Evolutionary conservation across 2,329 filamentous ascomycete species (phyloP), one percentile per base, ranked within the genome.

Genomic region (Hymenoscyphus occultus): DNA sequence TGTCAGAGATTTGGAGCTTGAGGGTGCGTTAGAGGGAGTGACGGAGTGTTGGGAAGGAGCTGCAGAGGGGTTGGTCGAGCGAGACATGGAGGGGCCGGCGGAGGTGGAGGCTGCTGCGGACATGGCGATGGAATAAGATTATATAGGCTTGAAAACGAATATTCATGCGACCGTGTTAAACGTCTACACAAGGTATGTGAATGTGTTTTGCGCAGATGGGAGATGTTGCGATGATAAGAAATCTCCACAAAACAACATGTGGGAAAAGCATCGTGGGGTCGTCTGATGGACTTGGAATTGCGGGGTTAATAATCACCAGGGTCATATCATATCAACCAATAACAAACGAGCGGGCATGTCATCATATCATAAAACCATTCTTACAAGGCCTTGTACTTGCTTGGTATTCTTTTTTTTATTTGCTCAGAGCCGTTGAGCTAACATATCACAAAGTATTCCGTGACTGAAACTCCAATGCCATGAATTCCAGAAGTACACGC

Each of bases 401-500:
- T 59, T 69, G 70, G 69, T 71, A 69, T 68, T 71, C 70, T 69
- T 64, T 69, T 64, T 69, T 74, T 72, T 64, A 66, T 70, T 74
- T 73, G 65, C 56, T 72, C 68, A 69, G 65, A 67, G 67, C 64
- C 65, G 63, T 68, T 63, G 68, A 68, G 69, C 65, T 61, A 66
- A 63, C 65, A 69, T 64, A 32, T 31, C 59, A 65, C 68, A 69
- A 64, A 71, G 65, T 63, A 62, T 60, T 65, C 68, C 65, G 69
- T 68, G 69, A 70, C 67, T 69, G 69, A 67, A 74, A 73, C 71
- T 72, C 72, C 72, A 51, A 71, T 71, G 67, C 70, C 70, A 70
- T 73, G 71, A 72, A 68, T 61, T 72, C 71, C 70, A 69, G 66
- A 73, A 74, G 70, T 72, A 74, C 70, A 74, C 70, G 70, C 70